phyloP scores from a whole-genome alignment of 2,329 filamentous ascomycete species.

The Aspergillus glaucus region DNA sequence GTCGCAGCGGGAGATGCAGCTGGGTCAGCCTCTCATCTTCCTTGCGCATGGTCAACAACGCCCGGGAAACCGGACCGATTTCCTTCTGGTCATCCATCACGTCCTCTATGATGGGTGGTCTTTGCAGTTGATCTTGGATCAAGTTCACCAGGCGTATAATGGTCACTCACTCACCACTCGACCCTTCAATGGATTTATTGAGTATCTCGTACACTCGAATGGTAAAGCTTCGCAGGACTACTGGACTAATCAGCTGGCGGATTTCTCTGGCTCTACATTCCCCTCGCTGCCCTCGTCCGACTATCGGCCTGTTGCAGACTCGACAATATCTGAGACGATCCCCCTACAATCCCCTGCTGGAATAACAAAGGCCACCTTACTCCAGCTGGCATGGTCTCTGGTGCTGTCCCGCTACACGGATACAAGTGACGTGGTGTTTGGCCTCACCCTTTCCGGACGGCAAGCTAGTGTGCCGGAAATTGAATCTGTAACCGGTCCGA shows the following conservation, averaged over 20 bases:
- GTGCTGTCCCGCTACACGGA: constrained; percentile 27
- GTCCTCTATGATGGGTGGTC: constrained; percentile 4
- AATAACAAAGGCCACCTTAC: constrained; percentile 21
- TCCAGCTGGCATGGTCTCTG: constrained; percentile 33
- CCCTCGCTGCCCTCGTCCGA: background rate
- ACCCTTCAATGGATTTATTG: background rate
- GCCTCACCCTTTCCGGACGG: constrained; percentile 33
- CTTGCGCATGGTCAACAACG: background rate
- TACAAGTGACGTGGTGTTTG: constrained; percentile 33
- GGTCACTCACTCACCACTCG: background rate
- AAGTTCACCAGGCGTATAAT: background rate
- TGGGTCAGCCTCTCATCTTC: background rate
- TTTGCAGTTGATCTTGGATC: background rate
- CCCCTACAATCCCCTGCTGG: background rate
- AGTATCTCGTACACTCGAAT: background rate
- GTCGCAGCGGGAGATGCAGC: background rate
- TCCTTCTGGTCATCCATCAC: background rate
- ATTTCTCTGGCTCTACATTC: background rate
- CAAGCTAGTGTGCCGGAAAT: constrained; percentile 30
- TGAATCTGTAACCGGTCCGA: constrained; percentile 33
- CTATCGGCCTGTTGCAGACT: background rate
- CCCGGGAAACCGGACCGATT: background rate
- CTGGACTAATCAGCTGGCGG: background rate
- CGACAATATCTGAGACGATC: background rate
- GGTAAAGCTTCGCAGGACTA: background rate